A percentile compares a stretch with the other conserved stretches of the same genome.
Evolutionary conservation across 495 filamentous ascomycete genomes (phyloP).

Genomic region (Penicillium longicatenatum): DNA sequence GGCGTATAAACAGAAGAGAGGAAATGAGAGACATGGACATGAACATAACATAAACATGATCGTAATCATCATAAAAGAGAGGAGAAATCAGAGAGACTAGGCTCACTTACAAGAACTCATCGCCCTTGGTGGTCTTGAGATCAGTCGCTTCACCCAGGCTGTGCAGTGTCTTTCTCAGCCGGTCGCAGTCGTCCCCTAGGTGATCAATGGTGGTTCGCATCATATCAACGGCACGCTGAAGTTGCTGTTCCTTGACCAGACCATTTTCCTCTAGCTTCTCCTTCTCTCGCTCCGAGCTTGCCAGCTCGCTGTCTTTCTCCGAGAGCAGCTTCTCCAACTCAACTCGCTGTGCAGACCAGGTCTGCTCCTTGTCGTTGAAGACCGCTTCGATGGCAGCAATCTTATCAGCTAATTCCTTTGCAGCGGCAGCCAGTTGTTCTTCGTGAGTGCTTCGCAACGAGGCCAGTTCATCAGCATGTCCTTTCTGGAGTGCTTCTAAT

Average conservation of each 20-base stretch:
- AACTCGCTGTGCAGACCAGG: constrained; percentile 38
- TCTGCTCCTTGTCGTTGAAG: constrained; percentile 37
- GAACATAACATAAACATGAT: constrained; percentile 6
- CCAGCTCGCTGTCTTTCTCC: constrained; percentile 40
- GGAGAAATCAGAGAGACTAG: constrained; percentile 25
- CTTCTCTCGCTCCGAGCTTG: constrained; percentile 48
- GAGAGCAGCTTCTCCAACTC: constrained; percentile 38
- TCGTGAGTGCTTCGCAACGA: constrained; percentile 23
- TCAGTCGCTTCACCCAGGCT: constrained; percentile 62
- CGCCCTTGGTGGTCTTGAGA: constrained; percentile 59
- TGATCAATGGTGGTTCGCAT: constrained; percentile 55
- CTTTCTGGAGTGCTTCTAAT: constrained; percentile 19
- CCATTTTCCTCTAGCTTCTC: constrained; percentile 49
- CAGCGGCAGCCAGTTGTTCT: constrained; percentile 31
- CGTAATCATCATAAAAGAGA: constrained; percentile 11
- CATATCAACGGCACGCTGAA: constrained; percentile 49
- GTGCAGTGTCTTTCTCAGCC: constrained; percentile 57
- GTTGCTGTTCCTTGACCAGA: constrained; percentile 51
- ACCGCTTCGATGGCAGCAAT: constrained; percentile 41
- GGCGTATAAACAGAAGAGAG: constrained; percentile 20
- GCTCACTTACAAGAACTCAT: constrained; percentile 64
- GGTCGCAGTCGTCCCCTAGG: constrained; percentile 57
- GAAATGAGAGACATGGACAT: constrained; percentile 22
- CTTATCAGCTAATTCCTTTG: constrained; percentile 38
- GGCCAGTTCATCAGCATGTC: constrained; percentile 36